Percentiles rank a stretch among this genome's conserved stretches.
These are phyloP conservation scores for Flaveria sonorensis DNA, from an alignment of 129 eudicot genomes.

Conservation along the genomic window DNA sequence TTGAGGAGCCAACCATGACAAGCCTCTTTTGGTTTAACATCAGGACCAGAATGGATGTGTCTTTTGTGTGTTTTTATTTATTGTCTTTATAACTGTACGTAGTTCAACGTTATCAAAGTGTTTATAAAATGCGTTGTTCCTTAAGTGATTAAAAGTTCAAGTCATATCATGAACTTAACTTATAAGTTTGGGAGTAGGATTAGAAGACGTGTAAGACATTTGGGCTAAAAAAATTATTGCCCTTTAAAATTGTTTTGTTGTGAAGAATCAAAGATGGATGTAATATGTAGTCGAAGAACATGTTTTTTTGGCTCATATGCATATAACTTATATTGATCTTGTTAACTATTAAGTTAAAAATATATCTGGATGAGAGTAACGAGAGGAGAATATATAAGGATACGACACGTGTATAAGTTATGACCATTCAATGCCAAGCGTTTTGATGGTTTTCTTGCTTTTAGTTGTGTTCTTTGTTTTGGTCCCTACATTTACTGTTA, in stretches of 20 bases:
- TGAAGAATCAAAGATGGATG: not conserved
- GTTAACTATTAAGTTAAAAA: not conserved
- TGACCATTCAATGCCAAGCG: not conserved
- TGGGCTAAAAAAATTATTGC: not conserved
- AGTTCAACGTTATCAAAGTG: no score
- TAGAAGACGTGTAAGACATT: no score
- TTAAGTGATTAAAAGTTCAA: no score
- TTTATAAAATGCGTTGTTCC: no score
- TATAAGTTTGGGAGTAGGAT: no score
- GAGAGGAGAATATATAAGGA: not conserved
- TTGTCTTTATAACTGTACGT: not conserved
- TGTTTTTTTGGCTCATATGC: no score
- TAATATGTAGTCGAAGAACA: no score
- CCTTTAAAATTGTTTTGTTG: not conserved
- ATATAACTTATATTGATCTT: not conserved
- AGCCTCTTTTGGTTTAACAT: conserved; percentile 26
- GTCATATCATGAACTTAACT: no score
- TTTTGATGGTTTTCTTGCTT: not conserved
- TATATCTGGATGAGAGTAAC: not conserved
- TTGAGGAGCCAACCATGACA: conserved; percentile 43
- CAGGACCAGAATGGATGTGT: conserved; percentile 36
- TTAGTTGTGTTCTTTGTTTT: not conserved
- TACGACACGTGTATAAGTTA: conserved; percentile 1
- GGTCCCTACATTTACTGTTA: conserved; percentile 22
- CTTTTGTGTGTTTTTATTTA: conserved; percentile 29